These are phyloP conservation scores for Phlyctochytrium bullatum DNA, from an alignment of 192 early-diverging fungal species.

Conservation along the genomic window DNA sequence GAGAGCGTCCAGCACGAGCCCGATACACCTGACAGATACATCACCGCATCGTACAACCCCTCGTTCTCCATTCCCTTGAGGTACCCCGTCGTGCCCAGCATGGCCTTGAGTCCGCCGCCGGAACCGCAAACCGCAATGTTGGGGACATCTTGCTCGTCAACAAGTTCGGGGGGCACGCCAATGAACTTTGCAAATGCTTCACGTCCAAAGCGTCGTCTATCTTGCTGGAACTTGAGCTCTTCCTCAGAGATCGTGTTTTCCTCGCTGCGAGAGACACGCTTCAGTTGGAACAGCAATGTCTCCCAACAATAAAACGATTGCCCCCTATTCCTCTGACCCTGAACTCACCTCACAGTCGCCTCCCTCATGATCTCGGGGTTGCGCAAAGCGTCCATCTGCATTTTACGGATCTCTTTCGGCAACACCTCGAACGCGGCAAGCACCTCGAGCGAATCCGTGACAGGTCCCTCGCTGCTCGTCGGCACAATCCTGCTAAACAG, in stretches of 20 bases:
- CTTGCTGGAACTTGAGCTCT: slow-evolving; percentile 45
- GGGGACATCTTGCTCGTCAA: slow-evolving; percentile 69
- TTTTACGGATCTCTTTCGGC: not conserved
- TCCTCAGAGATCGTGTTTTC: slow-evolving; percentile 23
- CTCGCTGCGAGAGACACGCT: slow-evolving; percentile 9
- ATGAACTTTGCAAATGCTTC: slow-evolving; percentile 77
- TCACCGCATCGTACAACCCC: slow-evolving; percentile 66
- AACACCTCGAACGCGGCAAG: not conserved
- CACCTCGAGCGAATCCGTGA: not conserved
- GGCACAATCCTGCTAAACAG: not conserved
- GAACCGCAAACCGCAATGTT: slow-evolving; percentile 69
- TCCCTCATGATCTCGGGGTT: slow-evolving; percentile 3
- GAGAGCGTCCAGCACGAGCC: slow-evolving; percentile 64
- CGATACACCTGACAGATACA: slow-evolving; percentile 64
- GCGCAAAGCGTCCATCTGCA: not conserved
- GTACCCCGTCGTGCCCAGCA: slow-evolving; percentile 72
- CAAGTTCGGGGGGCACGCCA: slow-evolving; percentile 57
- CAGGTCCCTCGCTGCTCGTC: not conserved
- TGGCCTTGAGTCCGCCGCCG: slow-evolving; percentile 82
- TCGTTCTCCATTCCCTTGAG: slow-evolving; percentile 62
- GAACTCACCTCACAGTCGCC: not conserved
- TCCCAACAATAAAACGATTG: no score
- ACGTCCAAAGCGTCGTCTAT: slow-evolving; percentile 48
- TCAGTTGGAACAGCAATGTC: no score
- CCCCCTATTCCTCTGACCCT: no score